Evolutionary conservation across 139 green algal species (phyloP), one percentile per base, ranked within the genome.

Genomic region (Micromonas pusilla): DNA sequence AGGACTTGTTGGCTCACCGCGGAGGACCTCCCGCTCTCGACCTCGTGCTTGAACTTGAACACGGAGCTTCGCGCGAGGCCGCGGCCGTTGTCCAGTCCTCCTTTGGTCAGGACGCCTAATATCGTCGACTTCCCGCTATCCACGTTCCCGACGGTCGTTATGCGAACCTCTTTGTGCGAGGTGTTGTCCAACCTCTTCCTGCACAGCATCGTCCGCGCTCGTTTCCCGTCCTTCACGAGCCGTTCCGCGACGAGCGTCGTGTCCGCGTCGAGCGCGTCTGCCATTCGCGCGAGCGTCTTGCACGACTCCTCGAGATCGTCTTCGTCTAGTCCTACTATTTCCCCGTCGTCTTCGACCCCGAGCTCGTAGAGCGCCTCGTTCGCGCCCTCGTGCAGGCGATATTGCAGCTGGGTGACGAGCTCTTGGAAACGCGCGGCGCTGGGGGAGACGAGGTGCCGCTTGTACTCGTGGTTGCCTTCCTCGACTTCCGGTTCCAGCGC

Each of bases 1-100:
- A 78, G 30, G 1, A 78, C 95, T 86, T 97, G 91, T 88, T 95
- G 91, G 3, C 90, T 89, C 52, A 97, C 95, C 77, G 85, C 89
- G n/a, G 89, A 95, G 38, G 92, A 96, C 66, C 92, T 84, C 34
- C 92, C 92, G 1, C 90, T 95, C 31, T 77, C 64, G 79, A 91
- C 86, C 86, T 97, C 92, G 78, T 97, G 92, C 32, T 83, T 79
- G 79, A 96, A 91, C 87, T 93, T 96, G 88, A 97, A 97, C 74
- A 96, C 89, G 83, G 86, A 73, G 1, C 31, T 31, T 52, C 77
- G 31, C 0, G 92, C 92, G 36, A 87, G 78, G 3, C 92, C 92
- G 5, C 92, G 77, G 19, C 92, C 92, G 80, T 97, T 91, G 70
- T 97, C 92, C 81, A 97, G 86, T 53, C 94, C 87, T 68, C 79